phyloP scores from a whole-genome alignment of 345 rosid species.

The Kandelia obovata region DNA sequence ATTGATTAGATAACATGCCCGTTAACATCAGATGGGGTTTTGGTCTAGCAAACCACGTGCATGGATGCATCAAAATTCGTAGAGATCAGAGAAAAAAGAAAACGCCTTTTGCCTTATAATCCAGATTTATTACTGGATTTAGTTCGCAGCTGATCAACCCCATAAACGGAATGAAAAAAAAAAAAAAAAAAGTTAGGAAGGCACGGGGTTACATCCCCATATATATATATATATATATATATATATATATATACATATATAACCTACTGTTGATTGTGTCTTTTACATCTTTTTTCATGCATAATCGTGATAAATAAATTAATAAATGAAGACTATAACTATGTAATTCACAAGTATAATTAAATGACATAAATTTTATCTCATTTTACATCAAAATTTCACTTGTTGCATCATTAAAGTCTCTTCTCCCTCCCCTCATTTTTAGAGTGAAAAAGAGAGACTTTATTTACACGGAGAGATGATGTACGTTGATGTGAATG shows the following conservation, averaged over 20 bases:
- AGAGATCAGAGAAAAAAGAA: conserved; percentile 29
- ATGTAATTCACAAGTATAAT: too few relatives aligned
- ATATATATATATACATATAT: too few relatives aligned
- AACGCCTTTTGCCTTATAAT: background rate
- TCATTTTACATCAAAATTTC: too few relatives aligned
- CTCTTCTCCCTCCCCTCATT: conserved; percentile 1
- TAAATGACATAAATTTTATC: too few relatives aligned
- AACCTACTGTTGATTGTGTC: too few relatives aligned
- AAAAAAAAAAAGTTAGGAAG: too few relatives aligned
- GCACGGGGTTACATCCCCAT: too few relatives aligned
- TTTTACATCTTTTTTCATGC: too few relatives aligned
- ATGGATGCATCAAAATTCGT: conserved; percentile 44
- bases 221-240: too few relatives aligned
- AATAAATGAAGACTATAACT: too few relatives aligned
- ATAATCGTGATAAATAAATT: too few relatives aligned
- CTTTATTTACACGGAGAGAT: conserved; percentile 18
- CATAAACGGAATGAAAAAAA: too few relatives aligned
- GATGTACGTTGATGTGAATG: conserved; percentile 12
- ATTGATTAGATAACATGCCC: background rate
- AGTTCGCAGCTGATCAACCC: conserved; percentile 13
- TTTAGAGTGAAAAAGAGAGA: conserved; percentile 16
- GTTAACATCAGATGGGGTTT: conserved; percentile 13
- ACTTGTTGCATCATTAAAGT: background rate
- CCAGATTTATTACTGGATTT: conserved; percentile 1
- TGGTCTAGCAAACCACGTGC: conserved; percentile 43